Conservation (phyloP, 805 yeast species). For the Barnettozyma salicaria region DNA sequence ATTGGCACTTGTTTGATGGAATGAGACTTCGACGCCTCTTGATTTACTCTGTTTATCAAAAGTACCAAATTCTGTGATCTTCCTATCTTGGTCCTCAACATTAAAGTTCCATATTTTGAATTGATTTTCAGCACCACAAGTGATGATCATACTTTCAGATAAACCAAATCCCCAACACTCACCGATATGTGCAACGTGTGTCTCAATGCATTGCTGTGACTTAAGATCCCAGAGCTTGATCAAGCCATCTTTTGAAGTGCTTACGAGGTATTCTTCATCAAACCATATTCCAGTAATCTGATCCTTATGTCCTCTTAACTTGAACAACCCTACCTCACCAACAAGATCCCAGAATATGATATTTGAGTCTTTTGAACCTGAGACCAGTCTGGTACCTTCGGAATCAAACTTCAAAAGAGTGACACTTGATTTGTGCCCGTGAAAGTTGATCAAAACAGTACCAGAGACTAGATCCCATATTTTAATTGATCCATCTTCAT, state of each 20-base stretch:
- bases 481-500: constrained; percentile 81
- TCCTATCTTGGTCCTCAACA: constrained; percentile 36
- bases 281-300: constrained; percentile 73
- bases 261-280: constrained; percentile 55
- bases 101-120: constrained; percentile 79
- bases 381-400: constrained; percentile 77
- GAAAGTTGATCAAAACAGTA: constrained; percentile 70
- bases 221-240: constrained; percentile 91
- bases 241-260: constrained; percentile 84
- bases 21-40: constrained; percentile 56
- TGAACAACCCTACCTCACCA: constrained; percentile 82
- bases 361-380: constrained; percentile 82
- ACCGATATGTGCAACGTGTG: constrained; percentile 88
- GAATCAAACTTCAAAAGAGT: constrained; percentile 63
- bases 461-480: constrained; percentile 87
- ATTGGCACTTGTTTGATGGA: constrained; percentile 35
- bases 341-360: constrained; percentile 94
- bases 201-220: constrained; percentile 85
- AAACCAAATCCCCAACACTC: constrained; percentile 86
- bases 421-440: constrained; percentile 88
- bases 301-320: constrained; percentile 84
- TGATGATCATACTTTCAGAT: constrained; percentile 40
- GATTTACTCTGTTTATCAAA: constrained; percentile 73
- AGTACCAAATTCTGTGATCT: constrained; percentile 53
- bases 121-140: constrained; percentile 78